Base-by-base conservation (phyloP, 495 filamentous ascomycete species). In the Penicillium antarcticum region DNA sequence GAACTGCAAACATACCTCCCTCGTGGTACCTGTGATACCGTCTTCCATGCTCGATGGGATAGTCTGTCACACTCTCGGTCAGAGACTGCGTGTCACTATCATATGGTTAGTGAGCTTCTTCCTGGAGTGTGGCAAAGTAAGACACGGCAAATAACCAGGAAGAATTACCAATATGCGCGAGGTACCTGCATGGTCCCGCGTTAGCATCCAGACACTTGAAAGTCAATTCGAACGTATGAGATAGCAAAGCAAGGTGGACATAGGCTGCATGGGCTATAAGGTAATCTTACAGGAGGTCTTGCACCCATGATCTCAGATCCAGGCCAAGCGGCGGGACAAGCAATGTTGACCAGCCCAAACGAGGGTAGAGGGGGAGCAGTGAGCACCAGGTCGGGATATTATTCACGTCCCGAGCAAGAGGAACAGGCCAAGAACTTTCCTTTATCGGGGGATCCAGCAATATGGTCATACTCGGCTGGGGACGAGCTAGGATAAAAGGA, bases 21-120 rank as follows among this genome's bases (percentile, higher is more conserved):
- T 80, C 79, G 58, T 80, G 74, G 58, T 80, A 82, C 46, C 55
- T 75, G 62, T 83, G 79, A 62, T 84, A 82, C 55, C 74, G 69
- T 57, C 80, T 68, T 18, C 79, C 80, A 67, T 82, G 73, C 49
- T 83, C 80, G 19, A 72, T 63, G 26, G 76, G 75, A 60, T 77
- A 80, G 51, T 80, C 69, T 38, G 67, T 72, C 48, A 78, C 69
- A 63, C 76, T 79, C 32, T 63, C 69, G 45, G 74, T 80, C 43
- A 79, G 57, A 26, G 76, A 79, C 63, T 77, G 71, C 5, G 74
- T 77, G 48, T 77, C 74, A 63, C 74, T 75, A 39, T 52, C 38
- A 37, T 31, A 47, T 10, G 12, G 44, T 58, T 45, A 56, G 49
- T 38, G 47, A 48, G 13, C 23, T 24, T 50, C 10, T 13, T 33